phyloP scores from a whole-genome alignment of 805 yeast species.

The Trichomonascus vanleenenianus region DNA sequence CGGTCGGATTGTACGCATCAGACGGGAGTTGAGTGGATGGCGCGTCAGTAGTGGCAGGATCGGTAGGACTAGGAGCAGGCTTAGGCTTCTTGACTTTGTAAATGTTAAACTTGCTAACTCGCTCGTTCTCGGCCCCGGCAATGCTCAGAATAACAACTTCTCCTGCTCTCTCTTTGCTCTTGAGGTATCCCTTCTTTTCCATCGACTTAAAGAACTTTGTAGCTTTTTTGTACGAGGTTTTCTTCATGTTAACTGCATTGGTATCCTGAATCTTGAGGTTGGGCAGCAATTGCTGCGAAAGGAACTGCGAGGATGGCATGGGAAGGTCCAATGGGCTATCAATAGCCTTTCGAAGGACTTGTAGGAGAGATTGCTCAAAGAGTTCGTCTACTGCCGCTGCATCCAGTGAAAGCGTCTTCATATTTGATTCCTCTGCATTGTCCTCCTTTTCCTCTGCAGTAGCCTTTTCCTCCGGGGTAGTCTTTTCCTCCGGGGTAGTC shows the following conservation, averaged over 20 bases:
- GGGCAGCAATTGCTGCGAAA: slow-evolving; percentile 58
- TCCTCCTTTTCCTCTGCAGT: slow-evolving; percentile 6
- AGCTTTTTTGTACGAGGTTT: slow-evolving; percentile 84
- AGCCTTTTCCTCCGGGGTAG: not conserved
- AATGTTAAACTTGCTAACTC: slow-evolving; percentile 54
- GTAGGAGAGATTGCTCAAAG: slow-evolving; percentile 61
- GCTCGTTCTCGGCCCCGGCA: slow-evolving; percentile 40
- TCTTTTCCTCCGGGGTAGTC: slow-evolving; percentile 7
- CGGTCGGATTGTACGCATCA: not conserved
- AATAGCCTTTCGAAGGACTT: slow-evolving; percentile 45
- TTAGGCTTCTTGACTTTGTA: slow-evolving; percentile 38
- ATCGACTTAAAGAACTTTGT: slow-evolving; percentile 78
- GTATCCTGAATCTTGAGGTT: slow-evolving; percentile 54
- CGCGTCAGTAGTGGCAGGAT: not conserved
- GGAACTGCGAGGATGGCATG: slow-evolving; percentile 62
- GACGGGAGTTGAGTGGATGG: not conserved
- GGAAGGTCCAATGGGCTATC: slow-evolving; percentile 48
- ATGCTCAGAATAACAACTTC: slow-evolving; percentile 53
- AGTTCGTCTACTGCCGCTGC: slow-evolving; percentile 54
- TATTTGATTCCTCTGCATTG: too few relatives aligned
- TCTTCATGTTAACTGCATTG: slow-evolving; percentile 41
- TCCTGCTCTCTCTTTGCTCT: slow-evolving; percentile 78
- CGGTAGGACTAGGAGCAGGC: not conserved
- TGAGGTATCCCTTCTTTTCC: slow-evolving; percentile 62
- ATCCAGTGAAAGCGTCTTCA: too few relatives aligned